phyloP scores from a whole-genome alignment of 176 grass and related monocot genomes.

The Chrysopogon serrulatus region DNA sequence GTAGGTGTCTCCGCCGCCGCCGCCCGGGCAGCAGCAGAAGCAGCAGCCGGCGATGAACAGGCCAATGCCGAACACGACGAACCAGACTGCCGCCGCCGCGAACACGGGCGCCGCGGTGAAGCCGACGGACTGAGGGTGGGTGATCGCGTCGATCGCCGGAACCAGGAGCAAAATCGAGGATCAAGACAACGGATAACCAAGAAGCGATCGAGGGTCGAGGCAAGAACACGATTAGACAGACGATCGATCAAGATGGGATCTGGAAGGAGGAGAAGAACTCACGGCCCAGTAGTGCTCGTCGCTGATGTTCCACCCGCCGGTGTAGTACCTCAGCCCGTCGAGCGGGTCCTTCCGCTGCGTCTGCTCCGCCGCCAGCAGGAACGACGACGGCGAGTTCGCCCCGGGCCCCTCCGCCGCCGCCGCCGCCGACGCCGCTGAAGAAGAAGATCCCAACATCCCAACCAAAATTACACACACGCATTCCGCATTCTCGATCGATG shows the following conservation, averaged over 20 bases:
- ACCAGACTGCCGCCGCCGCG: slow-evolving; percentile 53
- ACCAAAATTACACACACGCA: background rate
- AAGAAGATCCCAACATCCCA: background rate
- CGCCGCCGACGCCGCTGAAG: slow-evolving; percentile 2
- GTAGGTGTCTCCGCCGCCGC: slow-evolving; percentile 3
- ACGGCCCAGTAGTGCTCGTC: slow-evolving; percentile 80
- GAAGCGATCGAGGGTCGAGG: background rate
- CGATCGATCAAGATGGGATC: background rate
- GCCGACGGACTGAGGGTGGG: slow-evolving; percentile 52
- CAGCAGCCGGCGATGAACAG: slow-evolving; percentile 58
- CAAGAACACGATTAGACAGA: no score
- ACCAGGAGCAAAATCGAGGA: background rate
- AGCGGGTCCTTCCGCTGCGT: slow-evolving; percentile 82
- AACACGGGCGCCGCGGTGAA: slow-evolving; percentile 75
- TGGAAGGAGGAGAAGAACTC: background rate
- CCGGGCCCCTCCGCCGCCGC: background rate
- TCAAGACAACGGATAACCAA: background rate
- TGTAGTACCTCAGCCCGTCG: slow-evolving; percentile 54
- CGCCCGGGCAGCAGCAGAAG: slow-evolving; percentile 69
- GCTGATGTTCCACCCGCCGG: slow-evolving; percentile 92
- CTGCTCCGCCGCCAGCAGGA: slow-evolving; percentile 59
- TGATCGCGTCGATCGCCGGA: background rate
- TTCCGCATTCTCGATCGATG: background rate
- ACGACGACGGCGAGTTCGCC: slow-evolving; percentile 8
- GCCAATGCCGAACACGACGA: slow-evolving; percentile 49